These are phyloP conservation scores for Colletotrichum filicis DNA, from an alignment of 2,329 filamentous ascomycete genomes.

Conservation along the genomic window DNA sequence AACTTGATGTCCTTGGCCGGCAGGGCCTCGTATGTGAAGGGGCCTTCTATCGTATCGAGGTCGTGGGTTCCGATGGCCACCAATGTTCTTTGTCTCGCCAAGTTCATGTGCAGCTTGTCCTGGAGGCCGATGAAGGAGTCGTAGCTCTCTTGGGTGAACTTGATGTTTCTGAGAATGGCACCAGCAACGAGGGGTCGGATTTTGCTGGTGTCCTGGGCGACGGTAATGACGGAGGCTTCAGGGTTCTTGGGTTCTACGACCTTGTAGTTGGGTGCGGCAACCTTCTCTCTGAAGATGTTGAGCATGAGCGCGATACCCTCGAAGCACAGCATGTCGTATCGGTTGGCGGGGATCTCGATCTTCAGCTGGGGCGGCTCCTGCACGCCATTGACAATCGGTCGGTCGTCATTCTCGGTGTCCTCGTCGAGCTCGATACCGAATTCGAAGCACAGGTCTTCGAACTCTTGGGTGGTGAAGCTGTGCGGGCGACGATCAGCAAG, in stretches of 20 bases:
- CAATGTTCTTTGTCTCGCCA: conserved; percentile 90
- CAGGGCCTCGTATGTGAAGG: conserved; percentile 96
- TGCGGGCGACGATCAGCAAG: conserved; percentile 33
- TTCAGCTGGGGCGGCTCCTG: conserved; percentile 94
- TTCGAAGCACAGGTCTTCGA: conserved; percentile 98
- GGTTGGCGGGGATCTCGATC: conserved; percentile 97
- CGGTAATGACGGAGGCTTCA: conserved; percentile 82
- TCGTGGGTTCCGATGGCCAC: conserved; percentile 99
- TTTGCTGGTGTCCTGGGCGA: conserved; percentile 78
- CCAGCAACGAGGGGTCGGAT: conserved; percentile 91
- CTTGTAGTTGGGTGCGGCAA: conserved; percentile 81
- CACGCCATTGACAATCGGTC: conserved; percentile 79
- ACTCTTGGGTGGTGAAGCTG: conserved; percentile 91
- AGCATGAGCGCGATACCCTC: conserved; percentile 96
- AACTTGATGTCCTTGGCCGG: conserved; percentile 94
- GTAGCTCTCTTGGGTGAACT: conserved; percentile 90
- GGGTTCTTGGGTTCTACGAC: conserved; percentile 78
- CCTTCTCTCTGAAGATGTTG: conserved; percentile 89
- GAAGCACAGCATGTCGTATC: conserved; percentile 95
- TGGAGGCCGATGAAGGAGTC: conserved; percentile 98
- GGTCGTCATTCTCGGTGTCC: conserved; percentile 83
- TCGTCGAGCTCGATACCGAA: conserved; percentile 98
- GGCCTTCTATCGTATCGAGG: conserved; percentile 90
- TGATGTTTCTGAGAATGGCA: conserved; percentile 89
- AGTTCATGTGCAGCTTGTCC: conserved; percentile 97